These are phyloP conservation scores for Sclerospora graminicola DNA, from an alignment of 352 stramenopile genomes.

Conservation along the genomic window DNA sequence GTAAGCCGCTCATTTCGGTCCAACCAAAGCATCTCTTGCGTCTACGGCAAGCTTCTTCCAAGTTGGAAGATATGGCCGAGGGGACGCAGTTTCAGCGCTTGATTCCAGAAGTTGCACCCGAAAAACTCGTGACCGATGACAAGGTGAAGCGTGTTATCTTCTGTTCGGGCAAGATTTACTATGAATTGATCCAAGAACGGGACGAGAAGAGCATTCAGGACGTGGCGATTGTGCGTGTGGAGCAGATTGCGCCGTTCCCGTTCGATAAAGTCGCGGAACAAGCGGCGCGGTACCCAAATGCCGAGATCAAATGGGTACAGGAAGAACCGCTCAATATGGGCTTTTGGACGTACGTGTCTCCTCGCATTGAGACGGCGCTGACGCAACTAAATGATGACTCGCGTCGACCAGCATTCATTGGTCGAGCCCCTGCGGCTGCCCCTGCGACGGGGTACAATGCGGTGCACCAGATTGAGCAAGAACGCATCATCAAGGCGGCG, in stretches of 20 bases:
- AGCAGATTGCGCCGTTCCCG: constrained; percentile 96
- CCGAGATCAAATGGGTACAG: constrained; percentile 91
- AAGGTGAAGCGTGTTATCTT: constrained; percentile 85
- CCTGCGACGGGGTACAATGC: constrained; percentile 93
- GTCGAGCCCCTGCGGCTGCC: constrained; percentile 87
- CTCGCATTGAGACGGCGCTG: constrained; percentile 93
- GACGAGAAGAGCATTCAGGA: constrained; percentile 78
- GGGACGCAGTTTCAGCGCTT: constrained; percentile 90
- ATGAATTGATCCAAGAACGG: constrained; percentile 89
- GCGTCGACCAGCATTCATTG: constrained; percentile 88
- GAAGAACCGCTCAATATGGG: constrained; percentile 97
- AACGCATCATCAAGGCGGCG: constrained; percentile 86
- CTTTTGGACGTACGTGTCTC: constrained; percentile 88
- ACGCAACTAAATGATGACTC: constrained; percentile 84
- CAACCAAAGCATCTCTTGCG: constrained; percentile 94
- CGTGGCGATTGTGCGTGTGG: constrained; percentile 88
- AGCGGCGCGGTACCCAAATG: constrained; percentile 85
- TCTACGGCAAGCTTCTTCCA: constrained; percentile 85
- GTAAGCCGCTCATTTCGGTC: constrained; percentile 94
- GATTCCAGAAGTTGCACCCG: constrained; percentile 68
- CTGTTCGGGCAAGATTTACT: constrained; percentile 96
- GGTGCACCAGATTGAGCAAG: constrained; percentile 90
- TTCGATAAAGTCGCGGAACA: constrained; percentile 93
- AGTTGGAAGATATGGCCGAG: constrained; percentile 89
- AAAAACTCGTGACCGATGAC: constrained; percentile 41